Base-by-base conservation (phyloP, 768 basidiomycete genomes). In the Tricholoma terreum region DNA sequence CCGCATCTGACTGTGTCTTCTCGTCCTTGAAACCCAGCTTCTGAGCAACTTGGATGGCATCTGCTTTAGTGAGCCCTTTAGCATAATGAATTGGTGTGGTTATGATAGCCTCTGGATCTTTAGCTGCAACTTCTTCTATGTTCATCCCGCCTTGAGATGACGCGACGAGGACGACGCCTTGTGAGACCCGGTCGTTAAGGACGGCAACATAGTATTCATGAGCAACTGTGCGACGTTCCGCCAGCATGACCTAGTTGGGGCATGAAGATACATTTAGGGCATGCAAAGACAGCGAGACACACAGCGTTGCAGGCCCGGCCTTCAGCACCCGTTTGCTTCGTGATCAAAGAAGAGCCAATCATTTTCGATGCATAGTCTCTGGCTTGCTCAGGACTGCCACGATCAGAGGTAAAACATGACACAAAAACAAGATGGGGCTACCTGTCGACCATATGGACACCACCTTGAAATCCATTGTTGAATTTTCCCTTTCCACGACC, bases 171-270 rank as follows among this genome's bases (percentile, higher is more conserved):
- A 98, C 97, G 43, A 94, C 91, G 12, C 91, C 89, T 58, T 93
- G 87, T 6, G 88, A 78, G 12, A 83, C 84, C 63, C 97, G 92
- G 80, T 99, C 97, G 68, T 98, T 98, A 54, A 99, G 84, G 31
- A 98, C 85, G 12, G 97, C 97, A 51, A 95, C 90, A 68, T 99
- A 99, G 80, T 98, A 98, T 72, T 99, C 97, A 71, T 99, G 97
- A 40, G 85, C 83, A 33, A 97, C 92, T 59, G 90, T 84, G 60
- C 94, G 87, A 63, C 92, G 89, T 75, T 98, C 94, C 12, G 97
- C 97, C 49, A 99, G 82, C 97, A 99, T 99, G 69, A 99, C 90
- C 94, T 95, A 56, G 22, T 22, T 27, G 43, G 15, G 24, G 17
- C 9, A 43, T 60, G 30, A 56, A 53, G 38, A 27, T 54, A 24